Conservation (phyloP, 768 basidiomycete genomes). For the Suillus plorans region DNA sequence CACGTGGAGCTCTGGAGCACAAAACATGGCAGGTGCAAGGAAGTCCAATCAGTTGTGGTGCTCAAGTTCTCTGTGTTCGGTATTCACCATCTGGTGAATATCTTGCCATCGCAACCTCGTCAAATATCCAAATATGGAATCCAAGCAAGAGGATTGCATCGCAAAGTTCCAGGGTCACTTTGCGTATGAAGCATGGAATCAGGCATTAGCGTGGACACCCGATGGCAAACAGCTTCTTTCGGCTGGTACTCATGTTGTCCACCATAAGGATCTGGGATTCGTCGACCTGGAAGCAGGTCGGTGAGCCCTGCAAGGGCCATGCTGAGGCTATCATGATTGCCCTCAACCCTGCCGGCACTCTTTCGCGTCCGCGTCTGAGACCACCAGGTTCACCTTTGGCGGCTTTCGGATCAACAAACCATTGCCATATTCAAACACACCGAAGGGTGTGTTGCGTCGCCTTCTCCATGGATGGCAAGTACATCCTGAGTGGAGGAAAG, state of each 20-base stretch:
- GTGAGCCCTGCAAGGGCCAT: background rate
- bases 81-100: background rate
- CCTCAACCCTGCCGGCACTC: background rate
- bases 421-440: background rate
- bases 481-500: background rate
- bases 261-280: background rate
- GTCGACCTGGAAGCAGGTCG: background rate
- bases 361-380: background rate
- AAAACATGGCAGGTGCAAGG: background rate
- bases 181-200: too few species aligned
- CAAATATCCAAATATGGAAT: background rate
- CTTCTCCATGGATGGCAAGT: background rate
- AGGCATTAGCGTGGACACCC: too few species aligned
- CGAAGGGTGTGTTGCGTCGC: background rate
- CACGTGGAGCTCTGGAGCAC: background rate
- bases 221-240: too few species aligned
- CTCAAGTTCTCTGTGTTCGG: background rate
- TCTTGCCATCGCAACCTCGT: background rate
- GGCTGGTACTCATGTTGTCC: background rate
- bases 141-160: background rate
- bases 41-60: background rate
- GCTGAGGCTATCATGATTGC: background rate
- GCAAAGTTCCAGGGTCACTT: too few species aligned
- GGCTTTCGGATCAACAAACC: background rate
- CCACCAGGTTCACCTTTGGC: background rate